These are phyloP conservation scores for Aspergillus sergii DNA, from an alignment of 2,329 filamentous ascomycete species.

Conservation along the genomic window DNA sequence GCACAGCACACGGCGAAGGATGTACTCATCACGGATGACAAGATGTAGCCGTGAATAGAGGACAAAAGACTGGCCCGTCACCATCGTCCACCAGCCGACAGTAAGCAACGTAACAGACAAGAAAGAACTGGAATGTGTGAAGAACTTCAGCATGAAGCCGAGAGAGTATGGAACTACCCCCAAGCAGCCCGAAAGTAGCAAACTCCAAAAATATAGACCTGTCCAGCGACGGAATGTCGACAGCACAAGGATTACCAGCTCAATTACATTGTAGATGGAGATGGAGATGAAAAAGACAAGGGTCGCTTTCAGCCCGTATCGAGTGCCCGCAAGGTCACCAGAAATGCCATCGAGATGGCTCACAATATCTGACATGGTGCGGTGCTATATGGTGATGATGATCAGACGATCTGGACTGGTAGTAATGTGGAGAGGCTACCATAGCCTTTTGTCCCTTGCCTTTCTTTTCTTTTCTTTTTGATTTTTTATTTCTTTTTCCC, in stretches of 20 bases:
- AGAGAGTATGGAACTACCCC: constrained; percentile 43
- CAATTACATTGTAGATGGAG: constrained; percentile 51
- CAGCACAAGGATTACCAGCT: constrained; percentile 44
- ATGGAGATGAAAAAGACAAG: constrained; percentile 42
- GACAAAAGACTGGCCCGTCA: constrained; percentile 64
- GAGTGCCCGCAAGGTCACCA: constrained; percentile 28
- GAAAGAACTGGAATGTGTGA: constrained; percentile 32
- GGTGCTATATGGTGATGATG: neutral
- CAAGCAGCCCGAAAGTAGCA: constrained; percentile 37
- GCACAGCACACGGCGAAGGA: constrained; percentile 53
- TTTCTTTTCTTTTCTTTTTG: neutral
- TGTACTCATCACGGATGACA: constrained; percentile 53
- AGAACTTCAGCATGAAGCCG: constrained; percentile 48
- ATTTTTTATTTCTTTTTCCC: neutral
- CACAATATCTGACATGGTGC: constrained; percentile 10
- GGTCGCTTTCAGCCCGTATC: constrained; percentile 24
- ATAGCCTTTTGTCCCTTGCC: neutral
- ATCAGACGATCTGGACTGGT: neutral
- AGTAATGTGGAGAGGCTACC: neutral
- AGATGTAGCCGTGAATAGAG: constrained; percentile 66
- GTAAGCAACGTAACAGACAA: constrained; percentile 46
- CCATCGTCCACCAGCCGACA: constrained; percentile 63
- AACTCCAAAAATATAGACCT: constrained; percentile 49
- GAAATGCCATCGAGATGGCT: constrained; percentile 34
- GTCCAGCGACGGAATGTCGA: constrained; percentile 42